Evolutionary conservation across 768 basidiomycete species (phyloP).

Genomic region (Postia placenta): DNA sequence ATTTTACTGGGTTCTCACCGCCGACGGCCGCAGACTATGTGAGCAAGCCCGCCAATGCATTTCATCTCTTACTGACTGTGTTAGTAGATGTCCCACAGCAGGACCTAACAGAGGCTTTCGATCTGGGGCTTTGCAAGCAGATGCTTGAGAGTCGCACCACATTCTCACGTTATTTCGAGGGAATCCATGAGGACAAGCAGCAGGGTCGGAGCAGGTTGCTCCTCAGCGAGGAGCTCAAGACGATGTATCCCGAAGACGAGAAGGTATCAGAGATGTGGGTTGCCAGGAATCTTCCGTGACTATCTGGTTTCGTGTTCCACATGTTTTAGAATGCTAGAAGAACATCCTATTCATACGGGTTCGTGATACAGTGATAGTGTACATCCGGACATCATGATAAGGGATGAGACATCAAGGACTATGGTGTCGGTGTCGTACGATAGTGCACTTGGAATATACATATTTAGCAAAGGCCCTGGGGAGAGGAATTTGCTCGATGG

Average conservation of each 20-base stretch:
- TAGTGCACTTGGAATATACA: too few species aligned
- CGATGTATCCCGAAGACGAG: slow-evolving; percentile 44
- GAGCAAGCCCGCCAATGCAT: neutral
- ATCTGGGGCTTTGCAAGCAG: slow-evolving; percentile 13
- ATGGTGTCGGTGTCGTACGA: too few species aligned
- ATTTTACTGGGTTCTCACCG: slow-evolving; percentile 37
- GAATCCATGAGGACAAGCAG: slow-evolving; percentile 5
- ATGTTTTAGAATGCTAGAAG: too few species aligned
- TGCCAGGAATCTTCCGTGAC: too few species aligned
- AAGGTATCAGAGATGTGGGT: slow-evolving; percentile 31
- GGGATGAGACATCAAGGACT: too few species aligned
- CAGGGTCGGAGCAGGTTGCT: slow-evolving; percentile 30
- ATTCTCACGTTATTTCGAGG: slow-evolving; percentile 34
- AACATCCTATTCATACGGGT: too few species aligned
- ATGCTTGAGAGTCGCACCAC: slow-evolving; percentile 22
- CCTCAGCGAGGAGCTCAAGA: slow-evolving; percentile 35
- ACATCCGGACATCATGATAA: too few species aligned
- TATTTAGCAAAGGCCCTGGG: too few species aligned
- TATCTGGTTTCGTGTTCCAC: too few species aligned
- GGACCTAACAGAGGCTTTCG: slow-evolving; percentile 22
- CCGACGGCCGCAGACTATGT: neutral
- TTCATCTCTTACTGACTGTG: neutral
- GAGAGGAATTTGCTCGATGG: too few species aligned
- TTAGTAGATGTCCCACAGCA: slow-evolving; percentile 31
- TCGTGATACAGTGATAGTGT: too few species aligned